These are phyloP conservation scores for Eimeria falciformis DNA, from an alignment of 169 alveolate species.

Conservation along the genomic window DNA sequence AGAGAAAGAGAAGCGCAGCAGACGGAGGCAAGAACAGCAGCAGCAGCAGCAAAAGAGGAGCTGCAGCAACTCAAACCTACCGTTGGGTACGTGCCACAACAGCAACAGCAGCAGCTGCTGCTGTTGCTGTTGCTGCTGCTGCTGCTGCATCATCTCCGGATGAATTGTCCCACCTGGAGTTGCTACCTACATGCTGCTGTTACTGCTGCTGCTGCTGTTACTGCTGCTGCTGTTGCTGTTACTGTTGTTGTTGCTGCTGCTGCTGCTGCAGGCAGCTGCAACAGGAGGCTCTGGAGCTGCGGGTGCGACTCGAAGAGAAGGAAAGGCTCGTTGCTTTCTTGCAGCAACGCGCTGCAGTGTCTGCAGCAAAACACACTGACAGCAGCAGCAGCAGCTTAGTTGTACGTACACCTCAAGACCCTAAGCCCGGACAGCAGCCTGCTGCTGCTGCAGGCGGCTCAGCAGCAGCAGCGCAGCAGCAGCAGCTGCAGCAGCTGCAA, in stretches of 20 bases:
- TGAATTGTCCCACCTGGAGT: neutral
- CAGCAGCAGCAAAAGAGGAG: constrained; percentile 48
- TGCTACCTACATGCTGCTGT: neutral
- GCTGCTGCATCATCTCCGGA: constrained; percentile 17
- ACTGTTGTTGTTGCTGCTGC: constrained; percentile 10
- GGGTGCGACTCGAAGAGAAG: constrained; percentile 72
- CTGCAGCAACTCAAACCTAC: constrained; percentile 33
- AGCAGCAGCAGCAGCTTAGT: constrained; percentile 18
- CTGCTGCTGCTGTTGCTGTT: constrained; percentile 8
- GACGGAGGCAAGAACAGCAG: constrained; percentile 50
- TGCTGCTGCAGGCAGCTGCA: constrained; percentile 60
- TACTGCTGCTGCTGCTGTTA: neutral
- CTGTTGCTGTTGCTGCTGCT: neutral
- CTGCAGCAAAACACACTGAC: neutral
- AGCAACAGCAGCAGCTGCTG: constrained; percentile 37
- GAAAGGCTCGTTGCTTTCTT: constrained; percentile 53
- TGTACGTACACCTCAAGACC: neutral
- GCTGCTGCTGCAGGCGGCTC: constrained; percentile 40
- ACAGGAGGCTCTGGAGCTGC: constrained; percentile 55
- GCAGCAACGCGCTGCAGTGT: constrained; percentile 61
- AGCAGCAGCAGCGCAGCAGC: constrained; percentile 12
- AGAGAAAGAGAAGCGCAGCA: constrained; percentile 48
- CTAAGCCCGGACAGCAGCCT: neutral
- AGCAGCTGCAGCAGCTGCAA: constrained; percentile 47
- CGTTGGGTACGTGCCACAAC: neutral